Evolutionary conservation across 176 grass and related monocot genomes (phyloP), one percentile per base, ranked within the genome.

Genomic region (Metroxylon sagu): DNA sequence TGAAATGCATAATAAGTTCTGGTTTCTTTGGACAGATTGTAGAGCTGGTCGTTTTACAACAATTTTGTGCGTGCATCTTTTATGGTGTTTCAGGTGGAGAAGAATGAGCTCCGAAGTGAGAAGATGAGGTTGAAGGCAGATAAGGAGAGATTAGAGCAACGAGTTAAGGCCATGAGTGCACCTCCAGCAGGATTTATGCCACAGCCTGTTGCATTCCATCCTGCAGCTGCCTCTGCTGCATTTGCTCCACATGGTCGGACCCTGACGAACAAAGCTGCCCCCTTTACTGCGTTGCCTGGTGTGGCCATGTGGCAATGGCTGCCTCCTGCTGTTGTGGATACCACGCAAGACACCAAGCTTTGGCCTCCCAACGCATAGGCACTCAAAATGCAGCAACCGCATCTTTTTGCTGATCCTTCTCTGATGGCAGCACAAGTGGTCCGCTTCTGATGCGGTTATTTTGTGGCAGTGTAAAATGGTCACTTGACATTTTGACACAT

Each of bases 271-370:
- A 88, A 88, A 76, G 64, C 56, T 4, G 65, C 77, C 64, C 52
- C 75, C 4, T 53, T 72, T 6, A 55, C 71, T 49, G 64, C 74
- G 0, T 95, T 82, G 72, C 81, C 85, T 19, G 76, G 78, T 25
- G 74, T 85, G 71, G 78, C 84, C 3, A 95, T 95, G 89, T 95
- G 84, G 89, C 85, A 85, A 18, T 95, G 84, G 85, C 39, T 95
- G 69, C 89, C 89, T 23, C 78, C 78, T 17, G 64, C 81, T 0
- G 78, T 72, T 0, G 4, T 95, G 64, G 89, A 95, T 54, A 95
- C 89, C 26, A 85, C 85, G 25, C 84, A 95, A 51, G 89, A 95
- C 62, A 71, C 85, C 52, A 95, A 85, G 76, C 77, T 95, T 17
- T 95, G 89, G 89, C 89, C 89, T 12, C 89, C 89, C 2, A 88